Percentiles rank a stretch among this genome's conserved stretches.
Evolutionary conservation across 2,329 filamentous ascomycete genomes (phyloP).

Genomic region (Nectriaceae sp.): DNA sequence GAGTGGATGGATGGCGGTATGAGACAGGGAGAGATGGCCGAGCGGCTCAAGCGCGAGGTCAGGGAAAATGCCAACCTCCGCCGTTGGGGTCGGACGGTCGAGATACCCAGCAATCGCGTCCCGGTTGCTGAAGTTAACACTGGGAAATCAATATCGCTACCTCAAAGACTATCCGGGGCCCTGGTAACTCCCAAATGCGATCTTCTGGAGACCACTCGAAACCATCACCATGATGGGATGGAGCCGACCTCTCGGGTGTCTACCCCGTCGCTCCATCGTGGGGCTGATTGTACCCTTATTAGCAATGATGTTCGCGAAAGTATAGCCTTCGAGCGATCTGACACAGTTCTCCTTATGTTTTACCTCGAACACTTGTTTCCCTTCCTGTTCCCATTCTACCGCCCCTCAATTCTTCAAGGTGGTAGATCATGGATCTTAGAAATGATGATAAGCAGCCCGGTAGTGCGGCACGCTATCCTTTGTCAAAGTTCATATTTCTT

Average conservation of each 20-base stretch:
- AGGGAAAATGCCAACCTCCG: constrained; percentile 50
- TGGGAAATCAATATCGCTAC: not conserved
- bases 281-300: constrained; percentile 19
- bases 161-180: not conserved
- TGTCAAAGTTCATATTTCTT: constrained; percentile 61
- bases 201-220: not conserved
- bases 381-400: constrained; percentile 64
- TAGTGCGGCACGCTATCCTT: constrained; percentile 58
- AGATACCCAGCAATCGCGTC: not conserved
- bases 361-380: constrained; percentile 65
- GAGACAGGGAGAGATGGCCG: constrained; percentile 51
- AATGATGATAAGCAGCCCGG: constrained; percentile 56
- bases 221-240: not conserved
- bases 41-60: constrained; percentile 57
- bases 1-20: constrained; percentile 59
- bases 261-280: constrained; percentile 12
- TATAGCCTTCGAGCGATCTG: not conserved
- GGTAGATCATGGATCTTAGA: constrained; percentile 63
- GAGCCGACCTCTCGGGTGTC: not conserved
- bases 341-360: constrained; percentile 50
- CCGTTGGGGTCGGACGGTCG: no score
- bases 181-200: not conserved
- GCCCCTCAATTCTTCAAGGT: constrained; percentile 53
- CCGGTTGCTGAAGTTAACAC: not conserved
- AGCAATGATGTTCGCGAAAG: constrained; percentile 19